Evolutionary conservation across 1,139 yeast genomes (phyloP).

Genomic region (Suhomyces terraborum): DNA sequence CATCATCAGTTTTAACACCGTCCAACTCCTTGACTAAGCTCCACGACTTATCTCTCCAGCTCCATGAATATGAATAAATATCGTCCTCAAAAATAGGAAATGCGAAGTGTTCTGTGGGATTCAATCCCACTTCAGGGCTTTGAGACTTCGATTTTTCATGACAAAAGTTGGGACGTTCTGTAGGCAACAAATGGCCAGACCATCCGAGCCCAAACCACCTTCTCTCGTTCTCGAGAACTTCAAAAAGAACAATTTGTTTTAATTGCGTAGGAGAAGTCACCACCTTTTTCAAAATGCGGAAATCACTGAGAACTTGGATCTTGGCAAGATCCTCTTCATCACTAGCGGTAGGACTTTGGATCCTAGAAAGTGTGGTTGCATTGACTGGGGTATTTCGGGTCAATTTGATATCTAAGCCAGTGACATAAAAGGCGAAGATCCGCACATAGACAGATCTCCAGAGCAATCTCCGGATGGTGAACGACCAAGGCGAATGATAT

Average conservation of each 20-base stretch:
- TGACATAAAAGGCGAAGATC: conserved; percentile 41
- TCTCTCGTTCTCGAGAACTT: conserved; percentile 58
- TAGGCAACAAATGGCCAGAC: conserved; percentile 52
- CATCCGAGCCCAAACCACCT: conserved; percentile 67
- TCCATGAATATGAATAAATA: conserved; percentile 49
- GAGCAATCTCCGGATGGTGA: conserved; percentile 49
- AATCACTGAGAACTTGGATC: conserved; percentile 35
- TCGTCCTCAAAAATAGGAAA: conserved; percentile 53
- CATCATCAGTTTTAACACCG: conserved; percentile 38
- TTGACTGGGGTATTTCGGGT: conserved; percentile 22
- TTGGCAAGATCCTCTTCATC: conserved; percentile 27
- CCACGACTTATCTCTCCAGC: conserved; percentile 59
- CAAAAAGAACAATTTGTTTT: conserved; percentile 51
- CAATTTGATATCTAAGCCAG: conserved; percentile 46
- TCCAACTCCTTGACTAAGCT: conserved; percentile 40
- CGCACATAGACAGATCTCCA: conserved; percentile 58
- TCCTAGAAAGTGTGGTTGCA: conserved; percentile 20
- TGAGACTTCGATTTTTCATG: conserved; percentile 41
- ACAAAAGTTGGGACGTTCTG: conserved; percentile 53
- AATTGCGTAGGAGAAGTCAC: conserved; percentile 45
- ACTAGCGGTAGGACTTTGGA: conserved; percentile 29
- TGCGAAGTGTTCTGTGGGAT: conserved; percentile 30
- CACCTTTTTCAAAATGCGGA: conserved; percentile 43
- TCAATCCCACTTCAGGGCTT: conserved; percentile 32
- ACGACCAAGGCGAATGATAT: conserved; percentile 56